Evolutionary conservation across 441 rosid species (phyloP), one percentile per base, ranked within the genome.

Genomic region (Adansonia grandidieri): DNA sequence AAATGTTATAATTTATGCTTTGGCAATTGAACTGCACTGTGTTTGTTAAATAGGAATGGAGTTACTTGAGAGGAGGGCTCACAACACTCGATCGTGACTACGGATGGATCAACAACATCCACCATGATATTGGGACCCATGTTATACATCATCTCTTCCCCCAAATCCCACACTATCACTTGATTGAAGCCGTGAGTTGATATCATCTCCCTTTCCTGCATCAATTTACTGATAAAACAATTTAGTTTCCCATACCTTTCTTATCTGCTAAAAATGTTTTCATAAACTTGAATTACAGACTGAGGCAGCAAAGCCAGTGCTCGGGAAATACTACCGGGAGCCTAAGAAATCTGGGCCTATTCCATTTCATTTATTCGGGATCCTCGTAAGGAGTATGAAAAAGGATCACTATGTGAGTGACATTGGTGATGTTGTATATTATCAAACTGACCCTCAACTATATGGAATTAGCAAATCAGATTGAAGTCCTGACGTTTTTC

Each of bases 121-220:
- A 91, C 85, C 94, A 91, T 58, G 94, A 91, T 73, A 91, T 91
- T 15, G 92, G 94, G 54, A 91, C 94, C 20, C 94, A 91, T 84
- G 94, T 91, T 74, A 73, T 91, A 56, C 94, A 91, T 79, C 92
- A 91, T 78, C 88, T 89, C 48, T 91, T 91, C 87, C 94, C 94
- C 0, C 92, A 91, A 80, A 91, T 91, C 85, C 94, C 94, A 24
- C 92, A 91, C 78, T 89, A 91, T 44, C 88, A 91, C 83, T 87
- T 89, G 68, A 81, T 91, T 40, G 94, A 91, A 85, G 94, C 94
- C 4, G 94, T 91, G 75, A 83, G 87, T 86, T 60, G 9, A 56
- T 56, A 82, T 57, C 0, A 8, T 50, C 51, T 70, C 48, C 63
- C 1, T 63, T 50, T 20, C 58, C 48, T 51, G 63, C 63, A 74